Percentiles rank a stretch among this genome's conserved stretches.
Conservation (phyloP, 2,329 filamentous ascomycete species). For the Aspergillus neotritici region DNA sequence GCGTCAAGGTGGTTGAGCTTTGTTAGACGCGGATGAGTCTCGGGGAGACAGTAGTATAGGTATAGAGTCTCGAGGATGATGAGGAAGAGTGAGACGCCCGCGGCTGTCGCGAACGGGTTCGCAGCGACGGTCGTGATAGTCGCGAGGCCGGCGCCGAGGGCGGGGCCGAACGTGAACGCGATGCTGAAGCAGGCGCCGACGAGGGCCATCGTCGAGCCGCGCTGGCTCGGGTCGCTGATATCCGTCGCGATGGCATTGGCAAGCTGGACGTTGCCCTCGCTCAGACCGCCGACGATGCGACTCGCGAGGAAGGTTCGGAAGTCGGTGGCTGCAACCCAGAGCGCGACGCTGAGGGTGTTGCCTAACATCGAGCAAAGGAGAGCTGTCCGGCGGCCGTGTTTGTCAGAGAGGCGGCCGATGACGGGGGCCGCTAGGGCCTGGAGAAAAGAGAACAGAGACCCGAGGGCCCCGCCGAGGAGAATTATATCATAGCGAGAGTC, state of each 20-base stretch:
- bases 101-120: slow-evolving; percentile 91
- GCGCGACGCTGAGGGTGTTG: slow-evolving; percentile 85
- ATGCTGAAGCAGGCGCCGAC: slow-evolving; percentile 96
- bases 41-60: slow-evolving; percentile 75
- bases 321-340: slow-evolving; percentile 90
- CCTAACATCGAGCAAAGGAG: slow-evolving; percentile 87
- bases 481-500: slow-evolving; percentile 97
- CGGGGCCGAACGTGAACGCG: slow-evolving; percentile 93
- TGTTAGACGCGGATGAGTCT: slow-evolving; percentile 65
- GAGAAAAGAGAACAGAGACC: slow-evolving; percentile 86
- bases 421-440: slow-evolving; percentile 89
- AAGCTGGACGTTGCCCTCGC: slow-evolving; percentile 94
- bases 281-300: slow-evolving; percentile 83
- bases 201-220: slow-evolving; percentile 89
- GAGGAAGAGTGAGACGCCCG: slow-evolving; percentile 76
- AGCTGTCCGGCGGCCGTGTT: slow-evolving; percentile 77
- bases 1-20: slow-evolving; percentile 26
- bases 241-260: slow-evolving; percentile 95
- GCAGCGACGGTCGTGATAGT: slow-evolving; percentile 69
- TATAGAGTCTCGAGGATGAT: slow-evolving; percentile 85
- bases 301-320: slow-evolving; percentile 96
- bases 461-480: slow-evolving; percentile 84
- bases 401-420: slow-evolving; percentile 83
- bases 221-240: slow-evolving; percentile 77
- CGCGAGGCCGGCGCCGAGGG: slow-evolving; percentile 79